Conservation (phyloP, 2,329 filamentous ascomycete genomes). For the Verticillium klebahnii region DNA sequence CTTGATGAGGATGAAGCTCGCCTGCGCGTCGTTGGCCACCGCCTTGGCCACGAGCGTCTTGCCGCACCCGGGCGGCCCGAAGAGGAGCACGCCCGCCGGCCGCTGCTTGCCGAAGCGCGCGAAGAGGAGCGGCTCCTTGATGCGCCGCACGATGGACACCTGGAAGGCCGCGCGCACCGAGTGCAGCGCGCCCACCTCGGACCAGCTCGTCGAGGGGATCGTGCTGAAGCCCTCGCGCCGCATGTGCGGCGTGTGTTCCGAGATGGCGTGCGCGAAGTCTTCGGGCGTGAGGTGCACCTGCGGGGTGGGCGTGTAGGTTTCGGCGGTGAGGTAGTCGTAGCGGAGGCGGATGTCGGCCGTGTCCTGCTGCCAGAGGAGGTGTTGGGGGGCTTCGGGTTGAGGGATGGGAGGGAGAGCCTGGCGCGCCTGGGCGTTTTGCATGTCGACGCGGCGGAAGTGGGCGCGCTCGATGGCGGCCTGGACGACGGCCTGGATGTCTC, state of each 20-base stretch:
- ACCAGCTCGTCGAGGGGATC: slow-evolving; percentile 89
- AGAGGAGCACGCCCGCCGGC: slow-evolving; percentile 84
- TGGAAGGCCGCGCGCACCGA: slow-evolving; percentile 77
- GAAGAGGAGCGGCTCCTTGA: slow-evolving; percentile 76
- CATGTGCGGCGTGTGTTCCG: slow-evolving; percentile 58
- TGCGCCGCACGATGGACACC: slow-evolving; percentile 84
- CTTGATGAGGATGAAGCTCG: slow-evolving; percentile 98
- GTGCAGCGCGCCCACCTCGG: slow-evolving; percentile 80
- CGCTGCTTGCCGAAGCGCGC: slow-evolving; percentile 71
- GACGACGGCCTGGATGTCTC: slow-evolving; percentile 70
- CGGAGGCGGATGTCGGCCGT: slow-evolving; percentile 2
- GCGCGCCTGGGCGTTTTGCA: slow-evolving; percentile 19
- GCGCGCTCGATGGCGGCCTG: slow-evolving; percentile 35
- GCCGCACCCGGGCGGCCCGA: slow-evolving; percentile 94
- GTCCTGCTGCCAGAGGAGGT: slow-evolving; percentile 1
- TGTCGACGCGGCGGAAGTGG: slow-evolving; percentile 25
- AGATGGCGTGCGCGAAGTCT: slow-evolving; percentile 71
- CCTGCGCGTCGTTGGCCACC: slow-evolving; percentile 89
- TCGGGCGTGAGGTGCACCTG: slow-evolving; percentile 36
- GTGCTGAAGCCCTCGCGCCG: slow-evolving; percentile 90
- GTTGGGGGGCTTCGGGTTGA: slow-evolving; percentile 1
- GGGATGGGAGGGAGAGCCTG: background rate
- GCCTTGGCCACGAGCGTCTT: slow-evolving; percentile 96
- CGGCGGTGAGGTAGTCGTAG: slow-evolving; percentile 13
- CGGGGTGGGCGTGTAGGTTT: slow-evolving; percentile 14